These are phyloP conservation scores for Phytophthora ramorum DNA, from an alignment of 352 stramenopile genomes.

Conservation along the genomic window DNA sequence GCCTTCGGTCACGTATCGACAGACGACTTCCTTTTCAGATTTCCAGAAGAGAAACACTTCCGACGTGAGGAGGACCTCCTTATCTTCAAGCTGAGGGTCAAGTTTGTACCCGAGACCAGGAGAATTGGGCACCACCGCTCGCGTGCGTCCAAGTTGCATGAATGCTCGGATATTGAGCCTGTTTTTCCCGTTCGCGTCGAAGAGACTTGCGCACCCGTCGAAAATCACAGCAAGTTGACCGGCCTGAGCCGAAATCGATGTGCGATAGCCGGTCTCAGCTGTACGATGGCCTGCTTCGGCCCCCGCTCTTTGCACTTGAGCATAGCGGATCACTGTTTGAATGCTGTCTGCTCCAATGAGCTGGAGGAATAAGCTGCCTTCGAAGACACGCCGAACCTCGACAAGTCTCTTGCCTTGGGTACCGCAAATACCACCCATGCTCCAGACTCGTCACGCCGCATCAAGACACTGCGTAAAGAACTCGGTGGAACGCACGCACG, in stretches of 20 bases:
- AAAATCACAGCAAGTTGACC: slow-evolving; percentile 60
- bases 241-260: slow-evolving; percentile 22
- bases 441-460: slow-evolving; percentile 25
- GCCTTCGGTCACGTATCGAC: slow-evolving; percentile 66
- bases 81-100: slow-evolving; percentile 32
- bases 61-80: slow-evolving; percentile 42
- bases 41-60: slow-evolving; percentile 74
- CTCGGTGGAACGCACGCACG: slow-evolving; percentile 5
- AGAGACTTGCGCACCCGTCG: slow-evolving; percentile 62
- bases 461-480: slow-evolving; percentile 3
- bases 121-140: slow-evolving; percentile 2
- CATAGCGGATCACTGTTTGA: slow-evolving; percentile 56
- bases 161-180: slow-evolving; percentile 47
- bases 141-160: slow-evolving; percentile 25
- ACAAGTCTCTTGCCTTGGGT: slow-evolving; percentile 39
- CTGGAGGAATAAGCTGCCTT: slow-evolving; percentile 66
- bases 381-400: slow-evolving; percentile 59
- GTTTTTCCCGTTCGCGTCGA: slow-evolving; percentile 48
- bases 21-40: slow-evolving; percentile 63
- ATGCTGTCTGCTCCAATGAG: slow-evolving; percentile 61
- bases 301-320: slow-evolving; percentile 55
- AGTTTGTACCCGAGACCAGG: slow-evolving; percentile 27
- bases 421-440: slow-evolving; percentile 63
- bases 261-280: slow-evolving; percentile 22
- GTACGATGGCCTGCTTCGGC: slow-evolving; percentile 39